A percentile compares a stretch with the other conserved stretches of the same genome.
Evolutionary conservation across 176 grass and related monocot species (phyloP).

Genomic region (Cenchrus americanus): DNA sequence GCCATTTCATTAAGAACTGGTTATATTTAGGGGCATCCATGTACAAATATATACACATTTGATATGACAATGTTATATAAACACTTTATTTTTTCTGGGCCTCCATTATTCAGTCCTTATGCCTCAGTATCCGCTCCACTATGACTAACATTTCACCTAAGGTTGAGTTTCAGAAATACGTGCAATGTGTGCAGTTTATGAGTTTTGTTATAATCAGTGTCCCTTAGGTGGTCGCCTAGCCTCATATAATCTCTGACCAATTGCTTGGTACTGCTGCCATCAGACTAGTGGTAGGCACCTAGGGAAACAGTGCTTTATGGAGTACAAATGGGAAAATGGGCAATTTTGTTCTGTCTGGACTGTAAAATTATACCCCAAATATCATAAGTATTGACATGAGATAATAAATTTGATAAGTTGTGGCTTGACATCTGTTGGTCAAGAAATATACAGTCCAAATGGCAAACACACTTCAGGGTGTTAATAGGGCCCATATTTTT

Average conservation of each 20-base stretch:
- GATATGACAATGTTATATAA: background rate
- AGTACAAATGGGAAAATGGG: background rate
- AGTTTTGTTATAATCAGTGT: background rate
- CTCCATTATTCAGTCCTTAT: background rate
- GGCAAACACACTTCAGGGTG: background rate
- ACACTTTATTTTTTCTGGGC: constrained; percentile 4
- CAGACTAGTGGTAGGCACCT: background rate
- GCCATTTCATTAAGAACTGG: too few relatives aligned
- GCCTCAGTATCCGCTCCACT: background rate
- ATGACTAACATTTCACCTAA: constrained; percentile 5
- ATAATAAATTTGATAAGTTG: background rate
- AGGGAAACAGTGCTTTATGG: background rate
- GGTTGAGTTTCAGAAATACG: constrained; percentile 1
- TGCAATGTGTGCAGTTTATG: background rate
- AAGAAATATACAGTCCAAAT: background rate
- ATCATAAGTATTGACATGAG: background rate
- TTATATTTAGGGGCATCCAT: constrained; percentile 21
- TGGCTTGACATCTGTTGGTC: background rate
- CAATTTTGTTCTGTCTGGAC: background rate
- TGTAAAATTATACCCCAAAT: background rate
- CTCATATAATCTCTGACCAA: background rate
- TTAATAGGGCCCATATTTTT: background rate
- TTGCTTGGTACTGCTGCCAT: background rate
- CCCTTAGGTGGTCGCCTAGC: background rate
- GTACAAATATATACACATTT: background rate